Evolutionary conservation across 257 asterid species (phyloP).

Genomic region (Primulina eburnea): DNA sequence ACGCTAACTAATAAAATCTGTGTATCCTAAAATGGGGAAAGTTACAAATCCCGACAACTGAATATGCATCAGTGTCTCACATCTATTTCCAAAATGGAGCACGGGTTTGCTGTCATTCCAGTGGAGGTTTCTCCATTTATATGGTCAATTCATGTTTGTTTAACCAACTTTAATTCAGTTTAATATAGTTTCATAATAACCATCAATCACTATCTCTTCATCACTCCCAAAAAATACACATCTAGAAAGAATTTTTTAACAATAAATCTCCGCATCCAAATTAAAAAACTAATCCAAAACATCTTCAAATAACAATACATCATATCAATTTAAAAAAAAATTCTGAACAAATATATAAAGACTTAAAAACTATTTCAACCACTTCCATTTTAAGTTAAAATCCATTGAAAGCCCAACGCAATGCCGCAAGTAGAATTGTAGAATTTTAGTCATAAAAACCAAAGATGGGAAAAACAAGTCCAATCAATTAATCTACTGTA

Average conservation of each 20-base stretch:
- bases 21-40: not conserved
- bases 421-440: too few relatives aligned
- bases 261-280: too few relatives aligned
- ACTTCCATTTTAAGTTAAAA: not conserved
- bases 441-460: not conserved
- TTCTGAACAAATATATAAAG: not conserved
- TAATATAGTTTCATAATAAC: too few relatives aligned
- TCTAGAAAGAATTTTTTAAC: too few relatives aligned
- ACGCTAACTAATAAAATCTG: not conserved
- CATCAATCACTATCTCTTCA: too few relatives aligned
- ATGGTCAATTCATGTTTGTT: too few relatives aligned
- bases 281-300: too few relatives aligned
- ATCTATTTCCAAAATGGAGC: constrained; percentile 5
- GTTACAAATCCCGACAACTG: not conserved
- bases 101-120: not conserved
- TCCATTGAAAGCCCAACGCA: not conserved
- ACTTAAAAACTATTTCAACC: not conserved
- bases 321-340: too few relatives aligned
- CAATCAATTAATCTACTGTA: not conserved
- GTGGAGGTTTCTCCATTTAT: too few relatives aligned
- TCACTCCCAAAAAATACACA: too few relatives aligned
- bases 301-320: too few relatives aligned
- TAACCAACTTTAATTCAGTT: too few relatives aligned
- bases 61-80: not conserved
- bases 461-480: not conserved